Evolutionary conservation across 257 asterid genomes (phyloP), one percentile per base, ranked within the genome.

Genomic region (Scutellaria minor): DNA sequence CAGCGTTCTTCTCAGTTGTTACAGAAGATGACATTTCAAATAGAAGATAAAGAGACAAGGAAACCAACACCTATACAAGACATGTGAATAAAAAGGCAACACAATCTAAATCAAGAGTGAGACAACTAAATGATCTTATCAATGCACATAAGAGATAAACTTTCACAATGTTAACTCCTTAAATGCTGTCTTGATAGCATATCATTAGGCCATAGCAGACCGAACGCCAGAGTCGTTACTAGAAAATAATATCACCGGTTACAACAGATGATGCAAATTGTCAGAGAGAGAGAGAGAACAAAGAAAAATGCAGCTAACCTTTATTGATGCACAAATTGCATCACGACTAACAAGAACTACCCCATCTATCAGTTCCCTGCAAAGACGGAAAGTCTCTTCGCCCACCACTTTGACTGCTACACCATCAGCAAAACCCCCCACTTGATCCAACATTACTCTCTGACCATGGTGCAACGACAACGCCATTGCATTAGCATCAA

Each of bases 361-460:
- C 11, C 98, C 99, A 67, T 95, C 99, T 41, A 95, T 46, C 71
- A 95, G 81, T 72, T 95, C 95, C 79, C 78, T 82, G 80, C 98
- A 95, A 51, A 95, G 71, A 40, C 89, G 89, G 59, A 81, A 95
- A 60, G 92, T 90, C 75, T 95, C 99, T 78, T 92, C 93, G 31
- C 99, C 99, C 20, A 95, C 96, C 54, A 86, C 97, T 81, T 88
- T 95, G 54, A 95, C 98, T 35, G 99, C 99, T 24, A 95, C 99
- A 45, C 99, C 99, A 81, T 95, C 99, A 27, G 97, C 99, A 75
- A 92, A 95, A 75, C 98, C 96, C 76, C 95, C 99, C 12, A 87
- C 98, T 68, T 95, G 98, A 77, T 92, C 98, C 78, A 95, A 80
- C 83, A 78, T 68, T 44, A 94, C 92, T 69, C 98, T 83, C 76